Percentiles rank a stretch among this genome's conserved stretches.
phyloP scores from a whole-genome alignment of 345 rosid species.

The Theobroma cacao region DNA sequence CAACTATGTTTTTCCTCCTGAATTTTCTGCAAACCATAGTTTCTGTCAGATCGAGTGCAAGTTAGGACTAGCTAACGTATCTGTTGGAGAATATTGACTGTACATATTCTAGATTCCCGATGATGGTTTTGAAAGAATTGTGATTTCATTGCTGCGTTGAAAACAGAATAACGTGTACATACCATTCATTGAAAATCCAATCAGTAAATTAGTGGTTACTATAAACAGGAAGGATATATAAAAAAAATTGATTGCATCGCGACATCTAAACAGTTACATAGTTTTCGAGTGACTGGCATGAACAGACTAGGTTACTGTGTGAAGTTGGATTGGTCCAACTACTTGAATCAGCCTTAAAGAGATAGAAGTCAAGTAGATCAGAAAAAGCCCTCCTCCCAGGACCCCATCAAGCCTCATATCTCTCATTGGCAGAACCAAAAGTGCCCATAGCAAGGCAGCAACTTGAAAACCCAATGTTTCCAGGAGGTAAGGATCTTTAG shows the following conservation, averaged over 20 bases:
- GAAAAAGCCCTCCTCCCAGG: conserved; percentile 67
- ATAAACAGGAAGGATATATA: background rate
- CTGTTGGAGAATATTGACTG: no score
- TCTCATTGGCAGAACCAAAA: conserved; percentile 59
- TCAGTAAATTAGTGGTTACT: background rate
- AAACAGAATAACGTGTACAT: background rate
- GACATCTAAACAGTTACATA: background rate
- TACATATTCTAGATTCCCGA: no score
- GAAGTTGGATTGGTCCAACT: conserved; percentile 23
- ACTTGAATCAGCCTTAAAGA: conserved; percentile 53
- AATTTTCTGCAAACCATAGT: background rate
- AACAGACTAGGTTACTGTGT: background rate
- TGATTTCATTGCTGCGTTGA: background rate
- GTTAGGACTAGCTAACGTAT: background rate
- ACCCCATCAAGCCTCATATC: conserved; percentile 68
- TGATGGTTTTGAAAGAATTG: background rate
- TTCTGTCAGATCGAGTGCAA: background rate
- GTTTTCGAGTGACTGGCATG: background rate
- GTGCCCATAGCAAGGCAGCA: conserved; percentile 78
- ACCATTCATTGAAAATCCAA: background rate
- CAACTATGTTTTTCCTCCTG: background rate
- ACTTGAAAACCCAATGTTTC: conserved; percentile 69
- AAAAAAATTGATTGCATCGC: background rate
- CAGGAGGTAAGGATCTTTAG: conserved; percentile 51
- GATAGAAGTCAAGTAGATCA: conserved; percentile 52